Conservation (phyloP, 2,329 filamentous ascomycete genomes). For the Xylaria sp. region DNA sequence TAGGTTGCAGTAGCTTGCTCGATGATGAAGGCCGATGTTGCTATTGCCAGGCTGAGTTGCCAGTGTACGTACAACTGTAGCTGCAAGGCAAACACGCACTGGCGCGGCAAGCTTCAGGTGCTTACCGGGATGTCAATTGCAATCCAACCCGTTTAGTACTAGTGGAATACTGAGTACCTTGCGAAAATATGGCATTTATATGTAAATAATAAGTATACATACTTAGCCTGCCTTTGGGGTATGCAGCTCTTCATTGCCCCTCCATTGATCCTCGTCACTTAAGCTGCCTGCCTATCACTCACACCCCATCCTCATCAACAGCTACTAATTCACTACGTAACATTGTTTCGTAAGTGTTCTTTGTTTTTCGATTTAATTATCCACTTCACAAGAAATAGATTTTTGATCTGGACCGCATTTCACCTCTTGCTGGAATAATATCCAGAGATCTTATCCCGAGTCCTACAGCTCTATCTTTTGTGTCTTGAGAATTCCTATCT, state of each 20-base stretch:
- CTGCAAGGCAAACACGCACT: conserved; percentile 44
- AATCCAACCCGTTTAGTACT: neutral
- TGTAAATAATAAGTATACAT: neutral
- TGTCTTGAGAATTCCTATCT: neutral
- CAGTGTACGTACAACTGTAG: conserved; percentile 20
- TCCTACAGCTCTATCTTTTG: neutral
- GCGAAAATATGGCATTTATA: neutral
- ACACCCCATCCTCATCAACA: neutral
- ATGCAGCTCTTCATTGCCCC: conserved; percentile 8
- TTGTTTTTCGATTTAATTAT: neutral
- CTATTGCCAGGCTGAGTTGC: conserved; percentile 29
- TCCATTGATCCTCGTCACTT: conserved; percentile 4
- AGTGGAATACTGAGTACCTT: neutral
- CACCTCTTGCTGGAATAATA: neutral
- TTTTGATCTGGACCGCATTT: neutral
- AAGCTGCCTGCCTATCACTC: neutral
- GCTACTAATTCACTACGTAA: neutral
- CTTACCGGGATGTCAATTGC: conserved; percentile 18
- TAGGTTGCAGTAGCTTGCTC: neutral
- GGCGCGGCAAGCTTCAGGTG: conserved; percentile 42
- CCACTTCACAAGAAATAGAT: neutral
- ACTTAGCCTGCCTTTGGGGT: neutral
- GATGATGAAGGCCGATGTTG: conserved; percentile 43
- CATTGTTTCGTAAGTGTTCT: conserved; percentile 16
- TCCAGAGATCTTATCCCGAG: no score